A percentile compares a stretch with the other conserved stretches of the same genome.
Conservation (phyloP, 805 yeast species). For the Pichia sporocuriosa region DNA sequence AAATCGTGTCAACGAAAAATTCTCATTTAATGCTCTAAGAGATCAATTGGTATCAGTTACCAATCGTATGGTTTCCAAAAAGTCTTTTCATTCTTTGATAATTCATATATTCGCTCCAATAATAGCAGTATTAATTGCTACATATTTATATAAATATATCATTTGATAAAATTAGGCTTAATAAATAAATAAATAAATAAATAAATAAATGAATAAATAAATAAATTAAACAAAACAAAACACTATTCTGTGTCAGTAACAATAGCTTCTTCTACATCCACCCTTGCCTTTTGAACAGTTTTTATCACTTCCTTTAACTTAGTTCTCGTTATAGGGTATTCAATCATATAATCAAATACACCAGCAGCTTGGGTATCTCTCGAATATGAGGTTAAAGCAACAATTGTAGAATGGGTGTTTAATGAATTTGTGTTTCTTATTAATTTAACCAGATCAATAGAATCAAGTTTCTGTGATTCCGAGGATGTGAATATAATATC, state of each 20-base stretch:
- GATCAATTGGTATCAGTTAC: constrained; percentile 15
- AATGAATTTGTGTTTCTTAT: constrained; percentile 68
- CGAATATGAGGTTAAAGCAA: constrained; percentile 66
- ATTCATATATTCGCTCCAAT: neutral
- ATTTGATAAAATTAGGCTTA: neutral
- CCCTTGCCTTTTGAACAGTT: constrained; percentile 17
- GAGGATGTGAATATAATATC: constrained; percentile 78
- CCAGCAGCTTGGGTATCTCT: constrained; percentile 54
- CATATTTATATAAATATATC: neutral
- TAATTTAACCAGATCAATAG: constrained; percentile 70
- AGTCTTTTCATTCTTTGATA: neutral
- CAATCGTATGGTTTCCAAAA: constrained; percentile 1
- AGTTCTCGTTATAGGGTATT: constrained; percentile 53
- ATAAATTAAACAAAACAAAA: neutral
- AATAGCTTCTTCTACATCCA: constrained; percentile 28
- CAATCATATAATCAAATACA: constrained; percentile 62
- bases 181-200: neutral
- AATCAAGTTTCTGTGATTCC: constrained; percentile 58
- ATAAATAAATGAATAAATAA: neutral
- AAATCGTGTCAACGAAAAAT: constrained; percentile 32
- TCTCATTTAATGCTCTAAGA: constrained; percentile 43
- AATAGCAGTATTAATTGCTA: neutral
- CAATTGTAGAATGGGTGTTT: constrained; percentile 71
- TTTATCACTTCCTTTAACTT: constrained; percentile 29
- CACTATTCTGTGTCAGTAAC: constrained; percentile 28